A percentile compares a stretch with the other conserved stretches of the same genome.
phyloP scores from a whole-genome alignment of 169 alveolate genomes.

The Eimeria falciformis region DNA sequence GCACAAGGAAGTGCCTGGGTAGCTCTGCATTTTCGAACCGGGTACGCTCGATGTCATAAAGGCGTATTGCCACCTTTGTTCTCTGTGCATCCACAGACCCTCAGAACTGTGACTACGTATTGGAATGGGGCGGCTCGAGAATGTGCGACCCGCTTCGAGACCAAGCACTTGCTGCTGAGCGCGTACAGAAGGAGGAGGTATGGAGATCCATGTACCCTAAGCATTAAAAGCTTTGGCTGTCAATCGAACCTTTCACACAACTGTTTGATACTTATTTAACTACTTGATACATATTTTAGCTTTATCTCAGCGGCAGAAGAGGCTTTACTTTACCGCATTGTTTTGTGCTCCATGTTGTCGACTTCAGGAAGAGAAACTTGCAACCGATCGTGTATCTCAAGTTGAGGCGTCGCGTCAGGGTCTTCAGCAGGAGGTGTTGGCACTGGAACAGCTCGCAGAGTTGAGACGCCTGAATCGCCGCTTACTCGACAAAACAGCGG shows the following conservation, averaged over 20 bases:
- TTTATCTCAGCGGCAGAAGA: too few relatives aligned
- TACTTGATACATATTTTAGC: too few relatives aligned
- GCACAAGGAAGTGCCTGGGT: too few relatives aligned
- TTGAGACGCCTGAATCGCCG: slow-evolving; percentile 77
- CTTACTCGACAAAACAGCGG: slow-evolving; percentile 74
- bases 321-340: background rate
- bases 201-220: background rate
- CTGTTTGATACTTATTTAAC: too few relatives aligned
- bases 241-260: too few relatives aligned
- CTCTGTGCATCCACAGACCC: slow-evolving; percentile 89
- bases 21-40: background rate
- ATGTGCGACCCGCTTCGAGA: slow-evolving; percentile 82
- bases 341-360: background rate
- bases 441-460: slow-evolving; percentile 78
- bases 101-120: slow-evolving; percentile 90
- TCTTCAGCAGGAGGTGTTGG: slow-evolving; percentile 75
- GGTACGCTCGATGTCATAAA: too few relatives aligned
- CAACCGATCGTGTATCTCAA: slow-evolving; percentile 78
- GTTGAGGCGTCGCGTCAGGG: slow-evolving; percentile 77
- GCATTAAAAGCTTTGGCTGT: background rate
- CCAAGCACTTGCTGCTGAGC: slow-evolving; percentile 67
- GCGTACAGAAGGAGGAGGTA: slow-evolving; percentile 68
- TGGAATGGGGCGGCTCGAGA: slow-evolving; percentile 94
- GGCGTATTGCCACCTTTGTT: too few relatives aligned
- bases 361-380: slow-evolving; percentile 70